Percentiles rank a stretch among this genome's conserved stretches.
These are phyloP conservation scores for Gossypium schwendimanii DNA, from an alignment of 441 rosid genomes.

Conservation along the genomic window DNA sequence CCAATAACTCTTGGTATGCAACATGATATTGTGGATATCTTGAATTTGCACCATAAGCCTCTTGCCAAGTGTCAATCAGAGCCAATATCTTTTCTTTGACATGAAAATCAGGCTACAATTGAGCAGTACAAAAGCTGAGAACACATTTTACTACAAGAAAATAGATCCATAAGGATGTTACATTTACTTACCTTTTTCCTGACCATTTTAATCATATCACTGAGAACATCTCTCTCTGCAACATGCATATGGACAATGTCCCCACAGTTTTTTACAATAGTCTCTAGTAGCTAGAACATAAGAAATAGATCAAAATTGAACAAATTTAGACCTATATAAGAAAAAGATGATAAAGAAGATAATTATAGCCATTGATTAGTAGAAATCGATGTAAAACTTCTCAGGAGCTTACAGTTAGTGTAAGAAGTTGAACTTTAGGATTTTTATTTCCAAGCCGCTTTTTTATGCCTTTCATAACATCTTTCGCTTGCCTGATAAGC, in stretches of 20 bases:
- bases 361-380: neutral
- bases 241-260: slow-evolving; percentile 98
- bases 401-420: slow-evolving; percentile 70
- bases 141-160: slow-evolving; percentile 16
- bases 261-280: slow-evolving; percentile 85
- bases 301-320: slow-evolving; percentile 10
- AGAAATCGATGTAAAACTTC: neutral
- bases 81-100: slow-evolving; percentile 89
- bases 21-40: slow-evolving; percentile 95
- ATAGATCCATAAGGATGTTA: neutral
- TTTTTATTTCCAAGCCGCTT: slow-evolving; percentile 83
- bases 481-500: slow-evolving; percentile 80
- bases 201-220: slow-evolving; percentile 85
- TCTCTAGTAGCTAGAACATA: slow-evolving; percentile 73
- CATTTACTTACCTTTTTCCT: slow-evolving; percentile 65
- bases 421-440: slow-evolving; percentile 87
- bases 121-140: slow-evolving; percentile 24
- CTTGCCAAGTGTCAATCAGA: slow-evolving; percentile 96
- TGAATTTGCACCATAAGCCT: slow-evolving; percentile 87
- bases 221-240: slow-evolving; percentile 87
- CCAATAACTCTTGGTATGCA: slow-evolving; percentile 96
- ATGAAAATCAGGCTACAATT: slow-evolving; percentile 69
- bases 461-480: slow-evolving; percentile 86
- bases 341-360: slow-evolving; percentile 7
- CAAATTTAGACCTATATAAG: slow-evolving; percentile 3